These are phyloP conservation scores for Backusella tuberculispora DNA, from an alignment of 192 early-diverging fungal genomes.

Conservation along the genomic window DNA sequence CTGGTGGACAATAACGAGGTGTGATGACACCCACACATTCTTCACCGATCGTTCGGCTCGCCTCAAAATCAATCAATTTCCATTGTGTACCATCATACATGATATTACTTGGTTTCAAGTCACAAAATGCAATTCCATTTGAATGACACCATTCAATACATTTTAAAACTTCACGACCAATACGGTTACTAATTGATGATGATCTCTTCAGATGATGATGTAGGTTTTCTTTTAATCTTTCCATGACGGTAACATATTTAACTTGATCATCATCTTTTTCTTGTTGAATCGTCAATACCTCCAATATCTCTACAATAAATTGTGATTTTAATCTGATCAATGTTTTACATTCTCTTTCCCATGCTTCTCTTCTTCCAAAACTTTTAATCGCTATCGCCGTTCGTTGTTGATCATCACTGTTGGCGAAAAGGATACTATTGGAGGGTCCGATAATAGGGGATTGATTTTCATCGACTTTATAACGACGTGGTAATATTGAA, in stretches of 20 bases:
- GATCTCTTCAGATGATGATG: slow-evolving; percentile 34
- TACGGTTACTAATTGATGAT: background rate
- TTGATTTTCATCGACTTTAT: slow-evolving; percentile 38
- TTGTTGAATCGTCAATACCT: slow-evolving; percentile 53
- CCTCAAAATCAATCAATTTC: slow-evolving; percentile 58
- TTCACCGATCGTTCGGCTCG: slow-evolving; percentile 47
- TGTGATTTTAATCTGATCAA: slow-evolving; percentile 45
- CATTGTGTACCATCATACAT: slow-evolving; percentile 50
- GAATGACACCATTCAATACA: slow-evolving; percentile 53
- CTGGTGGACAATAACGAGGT: slow-evolving; percentile 55
- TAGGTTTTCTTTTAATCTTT: slow-evolving; percentile 53
- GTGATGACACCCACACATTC: slow-evolving; percentile 55
- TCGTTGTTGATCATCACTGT: slow-evolving; percentile 39
- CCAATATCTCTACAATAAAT: slow-evolving; percentile 50
- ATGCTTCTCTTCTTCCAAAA: slow-evolving; percentile 55
- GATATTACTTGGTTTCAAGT: slow-evolving; percentile 58
- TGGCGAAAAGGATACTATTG: slow-evolving; percentile 52
- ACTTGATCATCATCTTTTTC: slow-evolving; percentile 33
- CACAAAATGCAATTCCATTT: slow-evolving; percentile 53
- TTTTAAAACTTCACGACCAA: slow-evolving; percentile 45
- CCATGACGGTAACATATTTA: slow-evolving; percentile 48
- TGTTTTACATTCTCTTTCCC: slow-evolving; percentile 55
- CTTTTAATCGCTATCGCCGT: slow-evolving; percentile 49
- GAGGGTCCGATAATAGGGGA: slow-evolving; percentile 47
- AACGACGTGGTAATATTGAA: slow-evolving; percentile 46